Conservation (phyloP, 140 eudicot genomes). For the Flaveria floridana region DNA sequence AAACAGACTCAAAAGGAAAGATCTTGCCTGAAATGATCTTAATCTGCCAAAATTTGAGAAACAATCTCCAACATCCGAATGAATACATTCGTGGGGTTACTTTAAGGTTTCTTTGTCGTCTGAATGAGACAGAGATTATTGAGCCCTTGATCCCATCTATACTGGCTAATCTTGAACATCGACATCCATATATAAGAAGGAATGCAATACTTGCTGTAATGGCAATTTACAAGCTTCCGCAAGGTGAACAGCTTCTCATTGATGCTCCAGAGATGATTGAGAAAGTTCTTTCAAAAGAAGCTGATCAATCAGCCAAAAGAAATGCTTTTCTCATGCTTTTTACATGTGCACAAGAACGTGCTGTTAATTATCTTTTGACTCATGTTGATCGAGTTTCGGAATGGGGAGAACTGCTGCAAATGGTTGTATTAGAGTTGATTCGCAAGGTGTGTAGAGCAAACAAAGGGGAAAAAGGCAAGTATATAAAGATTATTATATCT, state of each 20-base stretch:
- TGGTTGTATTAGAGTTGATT: slow-evolving; percentile 67
- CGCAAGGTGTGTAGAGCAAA: slow-evolving; percentile 67
- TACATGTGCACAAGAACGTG: slow-evolving; percentile 64
- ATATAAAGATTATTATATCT: slow-evolving; percentile 60
- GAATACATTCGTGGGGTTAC: slow-evolving; percentile 74
- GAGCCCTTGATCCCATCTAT: slow-evolving; percentile 70
- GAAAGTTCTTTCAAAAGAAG: slow-evolving; percentile 57
- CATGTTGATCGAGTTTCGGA: slow-evolving; percentile 57
- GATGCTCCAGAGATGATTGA: slow-evolving; percentile 71
- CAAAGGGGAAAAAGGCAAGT: slow-evolving; percentile 60
- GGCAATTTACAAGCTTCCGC: slow-evolving; percentile 68
- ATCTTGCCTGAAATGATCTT: slow-evolving; percentile 66
- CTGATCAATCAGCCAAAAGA: slow-evolving; percentile 66
- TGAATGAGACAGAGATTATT: slow-evolving; percentile 56
- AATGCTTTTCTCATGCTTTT: slow-evolving; percentile 69
- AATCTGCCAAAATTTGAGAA: slow-evolving; percentile 63
- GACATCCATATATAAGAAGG: slow-evolving; percentile 63
- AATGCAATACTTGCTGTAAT: slow-evolving; percentile 67
- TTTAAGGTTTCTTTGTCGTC: slow-evolving; percentile 63
- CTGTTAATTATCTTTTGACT: slow-evolving; percentile 56
- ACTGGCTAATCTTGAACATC: slow-evolving; percentile 56
- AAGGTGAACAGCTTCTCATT: slow-evolving; percentile 60
- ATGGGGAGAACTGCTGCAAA: slow-evolving; percentile 70
- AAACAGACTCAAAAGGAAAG: slow-evolving; percentile 56
- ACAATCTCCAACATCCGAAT: slow-evolving; percentile 62